A percentile compares a stretch with the other conserved stretches of the same genome.
phyloP scores from a whole-genome alignment of 176 grass and related monocot genomes.

The Poa pratensis region DNA sequence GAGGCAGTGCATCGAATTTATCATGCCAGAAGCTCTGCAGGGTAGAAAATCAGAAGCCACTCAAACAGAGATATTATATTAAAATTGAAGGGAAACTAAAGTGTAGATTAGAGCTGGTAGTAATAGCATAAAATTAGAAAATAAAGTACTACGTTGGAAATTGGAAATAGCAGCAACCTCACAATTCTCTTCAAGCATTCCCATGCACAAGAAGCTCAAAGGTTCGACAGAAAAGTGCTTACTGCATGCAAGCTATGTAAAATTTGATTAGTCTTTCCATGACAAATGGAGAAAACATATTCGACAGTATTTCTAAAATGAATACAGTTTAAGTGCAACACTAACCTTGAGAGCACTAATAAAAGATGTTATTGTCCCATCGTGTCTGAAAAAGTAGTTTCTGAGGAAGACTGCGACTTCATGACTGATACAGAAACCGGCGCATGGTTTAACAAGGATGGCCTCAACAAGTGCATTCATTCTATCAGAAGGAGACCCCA shows the following conservation, averaged over 20 bases:
- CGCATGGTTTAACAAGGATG: constrained; percentile 69
- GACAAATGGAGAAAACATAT: constrained; percentile 38
- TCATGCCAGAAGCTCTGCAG: constrained; percentile 58
- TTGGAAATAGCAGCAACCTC: constrained; percentile 55
- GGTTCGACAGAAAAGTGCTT: constrained; percentile 86
- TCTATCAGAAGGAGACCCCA: constrained; percentile 77
- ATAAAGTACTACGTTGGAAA: constrained; percentile 22
- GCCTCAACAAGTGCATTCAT: constrained; percentile 92
- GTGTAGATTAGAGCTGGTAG: constrained; percentile 11
- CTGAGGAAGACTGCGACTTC: constrained; percentile 75
- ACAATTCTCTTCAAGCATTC: constrained; percentile 67
- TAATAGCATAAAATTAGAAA: constrained; percentile 21
- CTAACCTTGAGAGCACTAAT: constrained; percentile 89
- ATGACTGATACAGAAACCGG: constrained; percentile 72
- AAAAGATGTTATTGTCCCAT: constrained; percentile 92
- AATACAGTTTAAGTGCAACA: constrained; percentile 14
- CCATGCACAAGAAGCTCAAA: constrained; percentile 81
- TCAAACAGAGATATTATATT: constrained; percentile 27
- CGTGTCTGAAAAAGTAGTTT: constrained; percentile 94
- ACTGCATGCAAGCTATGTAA: constrained; percentile 80
- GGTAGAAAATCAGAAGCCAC: constrained; percentile 9
- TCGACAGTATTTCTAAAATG: constrained; percentile 23
- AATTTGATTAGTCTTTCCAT: constrained; percentile 33
- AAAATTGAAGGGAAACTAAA: constrained; percentile 15
- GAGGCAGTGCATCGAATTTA: constrained; percentile 58